Evolutionary conservation across 345 rosid species (phyloP).

Genomic region (Hypericum androsaemum): DNA sequence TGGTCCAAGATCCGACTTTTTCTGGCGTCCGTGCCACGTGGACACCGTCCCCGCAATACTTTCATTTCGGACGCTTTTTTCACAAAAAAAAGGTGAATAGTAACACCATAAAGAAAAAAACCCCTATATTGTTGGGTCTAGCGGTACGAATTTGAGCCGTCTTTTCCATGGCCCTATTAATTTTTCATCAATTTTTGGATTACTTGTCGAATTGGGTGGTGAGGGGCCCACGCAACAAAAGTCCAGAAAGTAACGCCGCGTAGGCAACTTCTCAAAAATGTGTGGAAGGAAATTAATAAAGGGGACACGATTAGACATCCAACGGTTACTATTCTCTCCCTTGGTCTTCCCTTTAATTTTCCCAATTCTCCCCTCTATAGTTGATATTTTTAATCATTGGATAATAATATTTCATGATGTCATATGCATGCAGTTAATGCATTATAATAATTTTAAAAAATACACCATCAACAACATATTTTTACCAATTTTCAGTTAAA

Average conservation of each 20-base stretch:
- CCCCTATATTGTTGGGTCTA: no score
- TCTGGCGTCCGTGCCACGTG: no score
- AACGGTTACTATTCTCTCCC: constrained; percentile 18
- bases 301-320: constrained; percentile 17
- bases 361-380: background rate
- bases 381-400: constrained; percentile 16
- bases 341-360: background rate
- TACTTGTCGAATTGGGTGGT: no score
- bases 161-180: no score
- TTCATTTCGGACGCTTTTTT: no score
- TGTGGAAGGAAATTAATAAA: constrained; percentile 20
- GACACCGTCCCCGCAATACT: no score
- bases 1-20: no score
- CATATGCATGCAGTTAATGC: background rate
- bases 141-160: no score
- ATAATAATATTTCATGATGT: constrained; percentile 15
- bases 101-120: no score
- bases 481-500: no score
- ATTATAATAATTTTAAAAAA: constrained; percentile 8
- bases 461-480: constrained; percentile 6
- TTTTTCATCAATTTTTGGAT: no score
- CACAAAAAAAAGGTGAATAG: no score
- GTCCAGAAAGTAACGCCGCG: background rate
- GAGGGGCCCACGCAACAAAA: constrained; percentile 7
- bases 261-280: constrained; percentile 19